Evolutionary conservation across 192 early-diverging fungal genomes (phyloP).

Genomic region (Coemansia sp.): DNA sequence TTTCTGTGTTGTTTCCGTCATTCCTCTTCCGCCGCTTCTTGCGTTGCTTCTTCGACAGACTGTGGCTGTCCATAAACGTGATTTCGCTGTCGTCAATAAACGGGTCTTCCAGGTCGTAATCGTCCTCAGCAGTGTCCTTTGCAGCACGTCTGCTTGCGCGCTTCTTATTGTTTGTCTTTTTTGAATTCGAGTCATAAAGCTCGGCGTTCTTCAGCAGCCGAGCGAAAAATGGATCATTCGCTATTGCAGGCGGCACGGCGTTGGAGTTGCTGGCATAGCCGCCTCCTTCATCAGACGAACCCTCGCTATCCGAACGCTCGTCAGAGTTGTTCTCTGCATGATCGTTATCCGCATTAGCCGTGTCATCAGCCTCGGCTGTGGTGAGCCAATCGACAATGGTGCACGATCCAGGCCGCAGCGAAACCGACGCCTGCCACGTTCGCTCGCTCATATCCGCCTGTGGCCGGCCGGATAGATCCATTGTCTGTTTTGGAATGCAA

Average conservation of each 20-base stretch:
- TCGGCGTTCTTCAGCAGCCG: constrained; percentile 46
- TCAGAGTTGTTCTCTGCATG: constrained; percentile 8
- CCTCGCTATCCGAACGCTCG: constrained; percentile 30
- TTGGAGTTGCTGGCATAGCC: constrained; percentile 44
- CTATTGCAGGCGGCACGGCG: constrained; percentile 51
- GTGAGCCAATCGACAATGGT: constrained; percentile 46
- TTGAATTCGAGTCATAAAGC: constrained; percentile 34
- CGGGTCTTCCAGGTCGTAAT: constrained; percentile 55
- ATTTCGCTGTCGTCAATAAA: constrained; percentile 58
- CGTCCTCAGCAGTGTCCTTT: constrained; percentile 40
- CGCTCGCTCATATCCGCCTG: constrained; percentile 25
- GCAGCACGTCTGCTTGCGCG: constrained; percentile 25
- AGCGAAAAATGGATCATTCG: constrained; percentile 55
- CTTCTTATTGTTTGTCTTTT: constrained; percentile 19
- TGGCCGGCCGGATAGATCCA: constrained; percentile 37
- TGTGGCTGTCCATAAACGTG: constrained; percentile 52
- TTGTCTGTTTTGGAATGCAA: background rate
- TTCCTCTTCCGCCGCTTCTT: constrained; percentile 51
- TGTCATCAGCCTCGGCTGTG: constrained; percentile 16
- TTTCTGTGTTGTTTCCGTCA: constrained; percentile 41
- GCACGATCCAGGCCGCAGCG: constrained; percentile 46
- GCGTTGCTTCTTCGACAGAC: constrained; percentile 28
- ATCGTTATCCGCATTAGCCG: constrained; percentile 1
- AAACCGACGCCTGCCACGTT: constrained; percentile 33
- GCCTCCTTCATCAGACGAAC: constrained; percentile 23